A percentile compares a stretch with the other conserved stretches of the same genome.
These are phyloP conservation scores for Metrosideros polymorpha DNA, from an alignment of 441 rosid species.

Conservation along the genomic window DNA sequence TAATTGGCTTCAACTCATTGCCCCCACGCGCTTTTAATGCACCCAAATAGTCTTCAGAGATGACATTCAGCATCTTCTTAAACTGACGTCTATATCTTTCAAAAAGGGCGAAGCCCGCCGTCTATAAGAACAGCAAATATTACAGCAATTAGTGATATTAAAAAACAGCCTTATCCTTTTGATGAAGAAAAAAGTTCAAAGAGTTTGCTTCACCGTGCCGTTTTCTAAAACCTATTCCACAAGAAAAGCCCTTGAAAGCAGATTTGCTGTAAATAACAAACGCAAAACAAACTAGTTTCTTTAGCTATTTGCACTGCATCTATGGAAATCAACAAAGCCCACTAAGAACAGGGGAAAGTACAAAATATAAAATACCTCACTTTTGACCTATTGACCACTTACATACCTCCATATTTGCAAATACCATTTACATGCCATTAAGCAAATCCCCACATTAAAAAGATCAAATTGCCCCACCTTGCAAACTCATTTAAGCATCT, in stretches of 20 bases:
- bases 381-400: background rate
- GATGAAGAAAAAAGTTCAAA: background rate
- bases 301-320: background rate
- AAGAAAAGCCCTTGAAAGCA: background rate
- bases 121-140: slow-evolving; percentile 24
- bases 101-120: slow-evolving; percentile 74
- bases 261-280: background rate
- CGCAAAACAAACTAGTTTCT: background rate
- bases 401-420: background rate
- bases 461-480: background rate
- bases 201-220: background rate
- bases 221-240: background rate
- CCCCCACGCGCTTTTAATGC: slow-evolving; percentile 39
- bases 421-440: background rate
- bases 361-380: background rate
- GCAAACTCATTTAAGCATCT: background rate
- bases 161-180: background rate
- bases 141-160: background rate
- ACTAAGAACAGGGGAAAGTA: background rate
- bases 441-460: background rate
- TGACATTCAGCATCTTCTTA: slow-evolving; percentile 40
- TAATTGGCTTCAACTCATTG: slow-evolving; percentile 31
- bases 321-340: background rate
- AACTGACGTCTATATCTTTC: slow-evolving; percentile 59
- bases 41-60: slow-evolving; percentile 42